Evolutionary conservation across 73 alveolate species (phyloP), one percentile per base, ranked within the genome.

Genomic region (Paramecium sexaurelia): DNA sequence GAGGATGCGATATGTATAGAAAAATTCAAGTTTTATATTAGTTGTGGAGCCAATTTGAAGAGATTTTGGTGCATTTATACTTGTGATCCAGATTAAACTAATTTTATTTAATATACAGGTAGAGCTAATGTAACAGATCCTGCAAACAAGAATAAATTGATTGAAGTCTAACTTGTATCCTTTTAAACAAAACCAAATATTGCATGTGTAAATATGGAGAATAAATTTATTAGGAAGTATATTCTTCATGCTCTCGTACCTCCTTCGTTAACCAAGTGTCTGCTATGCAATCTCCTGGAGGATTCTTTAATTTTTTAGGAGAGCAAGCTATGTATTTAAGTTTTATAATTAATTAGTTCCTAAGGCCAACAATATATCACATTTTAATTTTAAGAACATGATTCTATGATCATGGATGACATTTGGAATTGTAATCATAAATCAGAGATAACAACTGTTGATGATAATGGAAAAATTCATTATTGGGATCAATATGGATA

Each of bases 61-160:
- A 92, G 95, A 91, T 93, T 93, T 92, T 93, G 96, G 96, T 93
- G 96, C 45, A 43, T 84, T 35, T 93, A 91, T 55, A 93, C 95
- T 35, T 93, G 96, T 91, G 88, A 83, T 47, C 96, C 95, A 5
- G 43, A 93, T 91, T 86, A 93, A 93, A 43, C 87, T 3, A 69
- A 55, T 8, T 93, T 91, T 84, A 13, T 93, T 13, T 37, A 78
- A 15, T 35, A 87, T 55, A 92, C 92, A 45, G 90, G 90, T 19
- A 32, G 71, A 91, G 87, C 88, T 32, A 85, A 89, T 91, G 90
- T 85, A 4, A 91, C 94, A 26, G 95, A 88, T 29, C 94, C 94
- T 22, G 15, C 27, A 9, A 82, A 88, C 27, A 57, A 85, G 56
- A 93, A 88, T n/a, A 91, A 73, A 57, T 37, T 71, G 13, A 55